Evolutionary conservation across 2,329 filamentous ascomycete species (phyloP).

Genomic region (Sporothrix pseudoabietina): DNA sequence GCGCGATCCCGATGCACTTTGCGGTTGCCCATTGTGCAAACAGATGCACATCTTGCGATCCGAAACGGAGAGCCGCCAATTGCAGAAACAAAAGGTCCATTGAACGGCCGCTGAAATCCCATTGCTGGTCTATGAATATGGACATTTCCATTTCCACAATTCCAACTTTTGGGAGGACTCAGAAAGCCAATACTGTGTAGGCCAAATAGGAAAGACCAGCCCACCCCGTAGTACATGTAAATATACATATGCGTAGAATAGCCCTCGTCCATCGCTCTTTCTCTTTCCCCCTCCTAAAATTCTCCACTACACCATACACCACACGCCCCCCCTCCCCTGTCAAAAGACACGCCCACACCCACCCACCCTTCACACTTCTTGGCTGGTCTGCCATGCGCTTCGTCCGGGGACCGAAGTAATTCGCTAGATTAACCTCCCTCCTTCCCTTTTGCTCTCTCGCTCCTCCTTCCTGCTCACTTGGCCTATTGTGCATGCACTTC

Average conservation of each 20-base stretch:
- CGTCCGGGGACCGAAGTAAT: slow-evolving; percentile 31
- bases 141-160: background rate
- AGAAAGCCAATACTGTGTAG: background rate
- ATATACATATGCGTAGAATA: background rate
- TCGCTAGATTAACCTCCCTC: slow-evolving; percentile 30
- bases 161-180: background rate
- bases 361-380: slow-evolving; percentile 27
- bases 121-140: background rate
- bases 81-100: background rate
- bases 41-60: background rate
- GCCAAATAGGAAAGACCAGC: background rate
- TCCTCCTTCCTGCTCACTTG: slow-evolving; percentile 9
- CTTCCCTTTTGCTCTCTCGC: slow-evolving; percentile 27
- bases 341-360: slow-evolving; percentile 19
- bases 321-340: slow-evolving; percentile 22
- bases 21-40: background rate
- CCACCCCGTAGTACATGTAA: background rate
- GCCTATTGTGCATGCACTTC: background rate
- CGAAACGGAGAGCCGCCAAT: background rate
- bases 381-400: slow-evolving; percentile 34
- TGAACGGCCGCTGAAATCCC: background rate
- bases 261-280: slow-evolving; percentile 24
- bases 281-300: slow-evolving; percentile 6
- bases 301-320: slow-evolving; percentile 17
- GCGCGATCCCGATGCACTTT: background rate